Evolutionary conservation across 805 yeast genomes (phyloP), one percentile per base, ranked within the genome.

Genomic region (Pichia thaimueangensis): DNA sequence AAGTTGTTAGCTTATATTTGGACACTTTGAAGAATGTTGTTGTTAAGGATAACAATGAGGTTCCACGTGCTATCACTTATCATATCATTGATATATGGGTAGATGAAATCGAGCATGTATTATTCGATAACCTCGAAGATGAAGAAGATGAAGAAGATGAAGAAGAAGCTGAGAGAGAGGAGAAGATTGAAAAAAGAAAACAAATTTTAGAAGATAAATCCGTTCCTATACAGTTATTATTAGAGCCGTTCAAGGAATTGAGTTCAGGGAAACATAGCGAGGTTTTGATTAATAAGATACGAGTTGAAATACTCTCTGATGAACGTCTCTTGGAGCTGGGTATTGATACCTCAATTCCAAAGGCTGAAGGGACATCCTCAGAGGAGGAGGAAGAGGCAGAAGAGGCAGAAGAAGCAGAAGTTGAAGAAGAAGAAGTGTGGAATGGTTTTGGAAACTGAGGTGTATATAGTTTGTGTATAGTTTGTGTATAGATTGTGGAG

Each of bases 51-150:
- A 79, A 76, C 48, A 59, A 63, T 30, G 71, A 74, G 49, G 68
- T 80, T 20, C 82, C 94, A 34, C 75, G 74, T 50, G 93, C 93
- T 20, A 71, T 93, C 40, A 81, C 95, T 15, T 77, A 84, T 59
- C 98, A 91, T 65, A 62, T 91, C 31, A 71, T 85, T 47, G 97
- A 93, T 63, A 78, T 93, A 6, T 79, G 77, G 58, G 60, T 85
- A 30, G 97, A 88, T 52, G 98, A 91, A 63, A 64, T 91, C 46
- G 95, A 84, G 55, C 73, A 72, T 48, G 74, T 81, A 2, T 58
- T 82, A 42, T 76, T 76, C 48, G 71, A 66, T 29, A 74, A 69
- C 7, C 56, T 66, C 41, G 69, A 70, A 30, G 72, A 69, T 24
- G 66, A 67, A 32, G 75, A 71, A 20, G 72, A 65, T 8, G 76